Evolutionary conservation across 2,329 filamentous ascomycete genomes (phyloP).

Genomic region (Orbilia javanica): DNA sequence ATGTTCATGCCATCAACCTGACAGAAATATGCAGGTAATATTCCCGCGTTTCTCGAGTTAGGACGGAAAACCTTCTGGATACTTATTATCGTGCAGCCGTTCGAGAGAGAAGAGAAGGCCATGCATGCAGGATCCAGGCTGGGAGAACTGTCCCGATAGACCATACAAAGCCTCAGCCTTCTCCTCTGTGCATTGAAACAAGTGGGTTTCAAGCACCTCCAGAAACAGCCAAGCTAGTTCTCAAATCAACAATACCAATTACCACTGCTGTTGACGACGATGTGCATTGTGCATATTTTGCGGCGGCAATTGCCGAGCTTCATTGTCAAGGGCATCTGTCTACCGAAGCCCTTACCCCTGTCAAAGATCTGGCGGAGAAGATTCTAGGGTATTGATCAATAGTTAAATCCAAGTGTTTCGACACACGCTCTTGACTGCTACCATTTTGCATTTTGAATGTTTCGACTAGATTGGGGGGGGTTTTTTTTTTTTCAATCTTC

Average conservation of each 20-base stretch:
- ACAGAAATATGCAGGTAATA: slow-evolving; percentile 45
- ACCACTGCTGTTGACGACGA: slow-evolving; percentile 25
- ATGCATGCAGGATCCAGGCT: slow-evolving; percentile 2
- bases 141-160: slow-evolving; percentile 7
- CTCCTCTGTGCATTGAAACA: slow-evolving; percentile 45
- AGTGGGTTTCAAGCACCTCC: slow-evolving; percentile 36
- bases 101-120: neutral
- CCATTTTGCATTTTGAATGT: neutral
- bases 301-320: slow-evolving; percentile 34
- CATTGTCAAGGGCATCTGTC: neutral
- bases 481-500: no score
- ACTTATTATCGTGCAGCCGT: neutral
- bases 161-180: slow-evolving; percentile 26
- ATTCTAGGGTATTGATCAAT: neutral
- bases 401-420: neutral
- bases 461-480: neutral
- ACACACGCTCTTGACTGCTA: neutral
- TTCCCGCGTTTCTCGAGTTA: slow-evolving; percentile 20
- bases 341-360: neutral
- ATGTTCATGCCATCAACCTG: slow-evolving; percentile 32
- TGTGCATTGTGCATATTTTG: slow-evolving; percentile 35
- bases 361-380: neutral
- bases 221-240: slow-evolving; percentile 50
- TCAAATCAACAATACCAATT: slow-evolving; percentile 20
- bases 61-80: slow-evolving; percentile 6